Evolutionary conservation across 106 monocot species (phyloP).

Genomic region (Cymbidium sinense): DNA sequence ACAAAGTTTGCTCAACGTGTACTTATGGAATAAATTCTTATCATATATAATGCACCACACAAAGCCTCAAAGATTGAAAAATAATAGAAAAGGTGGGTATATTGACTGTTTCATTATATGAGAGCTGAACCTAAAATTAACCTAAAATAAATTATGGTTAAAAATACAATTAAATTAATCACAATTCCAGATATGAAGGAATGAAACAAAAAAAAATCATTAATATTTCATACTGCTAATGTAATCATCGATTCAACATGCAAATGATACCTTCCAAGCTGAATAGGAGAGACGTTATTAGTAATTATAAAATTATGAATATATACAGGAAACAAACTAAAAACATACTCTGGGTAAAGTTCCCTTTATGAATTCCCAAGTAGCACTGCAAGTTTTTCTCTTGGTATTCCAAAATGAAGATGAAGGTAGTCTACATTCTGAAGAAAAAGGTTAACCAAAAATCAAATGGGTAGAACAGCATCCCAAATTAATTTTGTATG

Average conservation of each 20-base stretch:
- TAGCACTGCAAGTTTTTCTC: conserved; percentile 88
- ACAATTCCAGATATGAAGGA: neutral
- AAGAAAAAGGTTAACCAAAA: conserved; percentile 8
- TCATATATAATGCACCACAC: neutral
- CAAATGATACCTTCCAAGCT: neutral
- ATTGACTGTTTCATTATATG: neutral
- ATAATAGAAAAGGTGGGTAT: neutral
- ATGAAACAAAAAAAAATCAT: neutral
- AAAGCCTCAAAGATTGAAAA: neutral
- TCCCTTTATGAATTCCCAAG: conserved; percentile 97
- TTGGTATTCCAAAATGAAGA: conserved; percentile 92
- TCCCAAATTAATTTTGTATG: neutral
- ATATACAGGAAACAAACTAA: neutral
- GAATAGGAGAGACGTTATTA: neutral
- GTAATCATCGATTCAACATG: neutral
- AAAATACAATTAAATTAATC: neutral
- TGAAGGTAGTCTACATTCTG: conserved; percentile 97
- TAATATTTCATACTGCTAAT: neutral
- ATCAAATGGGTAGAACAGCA: neutral
- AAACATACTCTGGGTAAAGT: conserved; percentile 40
- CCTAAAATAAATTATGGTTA: neutral
- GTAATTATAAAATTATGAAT: neutral
- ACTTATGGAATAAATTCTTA: neutral
- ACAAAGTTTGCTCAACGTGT: neutral
- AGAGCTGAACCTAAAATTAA: neutral